Evolutionary conservation across 2,329 filamentous ascomycete species (phyloP), one percentile per base, ranked within the genome.

Genomic region (Verticillium tricorpus): DNA sequence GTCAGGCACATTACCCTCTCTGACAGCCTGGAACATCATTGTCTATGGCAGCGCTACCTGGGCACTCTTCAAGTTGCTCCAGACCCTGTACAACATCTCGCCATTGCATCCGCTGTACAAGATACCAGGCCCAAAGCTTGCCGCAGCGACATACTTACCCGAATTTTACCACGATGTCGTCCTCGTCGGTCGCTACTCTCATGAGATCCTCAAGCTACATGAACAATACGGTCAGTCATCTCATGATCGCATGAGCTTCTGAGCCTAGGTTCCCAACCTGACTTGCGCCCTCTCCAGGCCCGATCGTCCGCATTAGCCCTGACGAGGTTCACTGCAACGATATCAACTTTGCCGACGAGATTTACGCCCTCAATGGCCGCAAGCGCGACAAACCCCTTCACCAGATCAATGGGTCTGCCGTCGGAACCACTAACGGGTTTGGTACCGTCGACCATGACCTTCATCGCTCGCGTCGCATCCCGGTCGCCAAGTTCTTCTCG

Each of bases 161-260:
- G 77, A 78, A 58, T 72, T 73, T 5, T 79, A 73, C 57, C 71
- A 75, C 56, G 77, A 78, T 59, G 69, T 72, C 60, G 69, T 76
- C 61, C 66, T 66, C 12, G 68, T 69, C 15, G 77, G 76, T 2
- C 64, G 70, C 12, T 78, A 78, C 63, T 72, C 71, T 11, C 65
- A 67, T 5, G 65, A 67, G 22, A 77, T 78, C 19, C 64, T 67
- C 2, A 59, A 66, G 8, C 76, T 78, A 72, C 76, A 78, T 55
- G 67, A 73, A 17, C 61, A 65, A 12, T 77, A 78, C 62, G 76
- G 76, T 72, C 39, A 39, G 61, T 61, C 15, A 57, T 31, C 15
- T 6, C 5, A 28, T 28, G 5, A 28, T 28, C 28, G 28, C 6
- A 5, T 28, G 28, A 17, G 8, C 37, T 40, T 17, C 5, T 40